These are phyloP conservation scores for Pseudopithomyces maydicus DNA, from an alignment of 2,329 filamentous ascomycete species.

Conservation along the genomic window DNA sequence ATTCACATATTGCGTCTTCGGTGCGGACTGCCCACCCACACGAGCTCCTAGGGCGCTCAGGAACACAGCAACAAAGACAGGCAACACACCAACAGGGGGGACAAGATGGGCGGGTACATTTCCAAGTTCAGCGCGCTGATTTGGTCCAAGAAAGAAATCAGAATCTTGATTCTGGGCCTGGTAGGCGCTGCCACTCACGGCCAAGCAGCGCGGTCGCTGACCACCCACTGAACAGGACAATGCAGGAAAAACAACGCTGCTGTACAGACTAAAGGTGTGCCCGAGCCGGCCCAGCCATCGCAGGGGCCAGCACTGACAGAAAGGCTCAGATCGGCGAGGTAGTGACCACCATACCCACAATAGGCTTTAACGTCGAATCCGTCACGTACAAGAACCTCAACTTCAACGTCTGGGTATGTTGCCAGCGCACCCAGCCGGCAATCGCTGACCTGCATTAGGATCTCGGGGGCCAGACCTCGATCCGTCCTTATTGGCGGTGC, in stretches of 20 bases:
- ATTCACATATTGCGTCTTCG: neutral
- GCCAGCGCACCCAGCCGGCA: neutral
- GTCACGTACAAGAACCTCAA: conserved; percentile 98
- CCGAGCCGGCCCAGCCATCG: neutral
- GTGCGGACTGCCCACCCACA: neutral
- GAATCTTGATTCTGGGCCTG: conserved; percentile 91
- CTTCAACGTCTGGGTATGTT: conserved; percentile 93
- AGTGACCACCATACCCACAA: conserved; percentile 97
- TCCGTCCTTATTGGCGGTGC: conserved; percentile 97
- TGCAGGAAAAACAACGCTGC: conserved; percentile 94
- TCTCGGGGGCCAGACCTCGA: conserved; percentile 96
- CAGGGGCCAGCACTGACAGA: neutral
- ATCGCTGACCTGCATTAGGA: conserved; percentile 59
- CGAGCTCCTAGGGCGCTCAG: neutral
- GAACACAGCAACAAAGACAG: conserved; percentile 4
- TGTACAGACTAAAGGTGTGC: conserved; percentile 90
- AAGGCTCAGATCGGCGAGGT: conserved; percentile 86
- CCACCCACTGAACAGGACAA: conserved; percentile 72
- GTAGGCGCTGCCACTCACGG: conserved; percentile 60
- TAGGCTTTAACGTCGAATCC: conserved; percentile 98
- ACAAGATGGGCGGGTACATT: conserved; percentile 40
- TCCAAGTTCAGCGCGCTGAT: conserved; percentile 38
- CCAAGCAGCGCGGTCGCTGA: conserved; percentile 19
- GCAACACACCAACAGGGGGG: neutral
- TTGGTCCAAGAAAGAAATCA: conserved; percentile 96